Percentiles rank a stretch among this genome's conserved stretches.
Evolutionary conservation across 2,329 filamentous ascomycete species (phyloP).

Genomic region (Aspergillus texensis): DNA sequence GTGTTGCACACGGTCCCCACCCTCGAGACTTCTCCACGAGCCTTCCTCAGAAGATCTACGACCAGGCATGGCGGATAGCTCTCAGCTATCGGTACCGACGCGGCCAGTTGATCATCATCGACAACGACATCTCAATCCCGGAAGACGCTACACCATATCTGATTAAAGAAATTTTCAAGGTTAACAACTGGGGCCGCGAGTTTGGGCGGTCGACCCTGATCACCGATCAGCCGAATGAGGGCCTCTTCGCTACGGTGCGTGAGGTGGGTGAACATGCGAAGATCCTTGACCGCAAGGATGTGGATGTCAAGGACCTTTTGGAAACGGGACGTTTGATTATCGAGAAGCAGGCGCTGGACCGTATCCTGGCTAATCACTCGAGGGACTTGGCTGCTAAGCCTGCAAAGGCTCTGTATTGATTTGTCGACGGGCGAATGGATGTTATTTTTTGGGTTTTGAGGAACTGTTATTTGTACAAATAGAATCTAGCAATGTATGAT

Average conservation of each 20-base stretch:
- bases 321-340: slow-evolving; percentile 84
- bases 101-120: slow-evolving; percentile 84
- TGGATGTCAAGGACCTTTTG: slow-evolving; percentile 94
- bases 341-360: slow-evolving; percentile 76
- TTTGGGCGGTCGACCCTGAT: slow-evolving; percentile 76
- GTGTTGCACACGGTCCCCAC: slow-evolving; percentile 86
- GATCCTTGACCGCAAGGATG: slow-evolving; percentile 71
- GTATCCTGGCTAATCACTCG: slow-evolving; percentile 70
- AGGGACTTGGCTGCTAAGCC: slow-evolving; percentile 41
- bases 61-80: slow-evolving; percentile 91
- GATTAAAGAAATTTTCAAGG: slow-evolving; percentile 68
- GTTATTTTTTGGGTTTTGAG: background rate
- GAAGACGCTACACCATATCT: slow-evolving; percentile 57
- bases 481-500: slow-evolving; percentile 27
- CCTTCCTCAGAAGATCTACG: slow-evolving; percentile 87
- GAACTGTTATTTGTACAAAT: slow-evolving; percentile 33
- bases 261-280: slow-evolving; percentile 67
- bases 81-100: slow-evolving; percentile 86
- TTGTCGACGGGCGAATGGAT: background rate
- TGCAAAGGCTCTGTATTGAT: slow-evolving; percentile 38
- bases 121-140: slow-evolving; percentile 72
- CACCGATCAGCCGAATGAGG: slow-evolving; percentile 62
- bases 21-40: slow-evolving; percentile 86
- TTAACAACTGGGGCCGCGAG: slow-evolving; percentile 69
- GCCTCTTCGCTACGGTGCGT: slow-evolving; percentile 69